A percentile compares a stretch with the other conserved stretches of the same genome.
Evolutionary conservation across 345 rosid species (phyloP).

Genomic region (Boechera stricta): DNA sequence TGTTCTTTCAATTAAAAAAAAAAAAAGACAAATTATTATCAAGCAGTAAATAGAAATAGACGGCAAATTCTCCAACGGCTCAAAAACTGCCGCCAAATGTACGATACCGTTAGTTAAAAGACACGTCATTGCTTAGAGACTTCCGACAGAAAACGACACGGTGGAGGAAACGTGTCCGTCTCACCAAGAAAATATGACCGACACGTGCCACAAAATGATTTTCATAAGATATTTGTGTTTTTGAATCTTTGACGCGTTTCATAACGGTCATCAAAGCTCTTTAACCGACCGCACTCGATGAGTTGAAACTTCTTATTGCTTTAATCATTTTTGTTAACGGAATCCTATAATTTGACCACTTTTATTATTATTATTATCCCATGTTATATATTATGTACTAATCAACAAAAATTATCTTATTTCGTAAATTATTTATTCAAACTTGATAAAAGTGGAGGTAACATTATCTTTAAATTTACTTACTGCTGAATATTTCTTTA

Average conservation of each 20-base stretch:
- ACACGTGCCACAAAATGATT: not conserved
- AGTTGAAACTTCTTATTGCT: slow-evolving; percentile 32
- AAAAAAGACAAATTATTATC: not conserved
- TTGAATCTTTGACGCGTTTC: slow-evolving; percentile 37
- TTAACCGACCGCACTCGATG: slow-evolving; percentile 46
- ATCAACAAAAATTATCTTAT: not conserved
- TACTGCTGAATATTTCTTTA: not conserved
- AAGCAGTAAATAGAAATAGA: slow-evolving; percentile 2
- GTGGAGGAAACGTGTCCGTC: slow-evolving; percentile 41
- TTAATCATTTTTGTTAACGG: slow-evolving; percentile 24
- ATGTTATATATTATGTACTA: not conserved
- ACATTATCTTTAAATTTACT: not conserved
- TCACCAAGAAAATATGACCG: slow-evolving; percentile 1
- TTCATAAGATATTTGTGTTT: not conserved
- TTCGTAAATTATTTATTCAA: not conserved
- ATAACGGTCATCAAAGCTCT: slow-evolving; percentile 43
- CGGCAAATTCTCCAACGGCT: slow-evolving; percentile 34
- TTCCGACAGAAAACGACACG: slow-evolving; percentile 40
- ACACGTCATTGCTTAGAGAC: slow-evolving; percentile 31
- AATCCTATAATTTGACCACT: slow-evolving; percentile 26
- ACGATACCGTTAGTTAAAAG: slow-evolving; percentile 38
- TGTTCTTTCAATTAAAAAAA: not conserved
- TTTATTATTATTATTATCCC: not conserved
- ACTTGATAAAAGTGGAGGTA: not conserved
- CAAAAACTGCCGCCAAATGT: slow-evolving; percentile 46